Conservation (phyloP, 1,284 basidiomycete genomes). For the Nidula niveotomentosa region DNA sequence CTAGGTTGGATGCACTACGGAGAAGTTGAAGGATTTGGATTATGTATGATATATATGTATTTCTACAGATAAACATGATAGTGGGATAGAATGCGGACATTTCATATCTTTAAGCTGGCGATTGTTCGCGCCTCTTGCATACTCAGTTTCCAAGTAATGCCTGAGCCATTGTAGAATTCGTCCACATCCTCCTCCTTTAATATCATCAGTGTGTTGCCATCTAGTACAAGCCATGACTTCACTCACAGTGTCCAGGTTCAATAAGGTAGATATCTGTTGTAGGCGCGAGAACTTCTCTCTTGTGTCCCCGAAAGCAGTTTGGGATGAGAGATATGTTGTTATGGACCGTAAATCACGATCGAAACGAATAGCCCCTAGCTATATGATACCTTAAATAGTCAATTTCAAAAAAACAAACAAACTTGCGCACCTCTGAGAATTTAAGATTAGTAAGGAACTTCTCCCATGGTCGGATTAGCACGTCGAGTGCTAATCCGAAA, state of each 20-base stretch:
- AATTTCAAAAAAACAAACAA: background rate
- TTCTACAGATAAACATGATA: background rate
- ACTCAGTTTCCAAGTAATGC: constrained; percentile 87
- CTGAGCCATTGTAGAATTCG: constrained; percentile 90
- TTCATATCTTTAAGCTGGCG: constrained; percentile 57
- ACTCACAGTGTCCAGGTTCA: constrained; percentile 87
- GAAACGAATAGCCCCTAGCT: constrained; percentile 97
- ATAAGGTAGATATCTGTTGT: constrained; percentile 90
- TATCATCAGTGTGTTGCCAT: constrained; percentile 4
- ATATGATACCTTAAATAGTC: constrained; percentile 2
- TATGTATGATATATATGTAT: background rate
- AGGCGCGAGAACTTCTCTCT: constrained; percentile 91
- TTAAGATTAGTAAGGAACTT: constrained; percentile 78
- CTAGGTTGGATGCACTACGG: constrained; percentile 81
- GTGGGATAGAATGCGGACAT: too few relatives aligned
- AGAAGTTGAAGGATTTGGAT: constrained; percentile 38
- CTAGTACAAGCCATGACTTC: constrained; percentile 1
- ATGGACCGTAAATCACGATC: constrained; percentile 91
- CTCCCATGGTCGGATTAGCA: constrained; percentile 93
- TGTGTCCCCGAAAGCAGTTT: constrained; percentile 85
- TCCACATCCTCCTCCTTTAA: constrained; percentile 85
- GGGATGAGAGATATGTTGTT: constrained; percentile 79
- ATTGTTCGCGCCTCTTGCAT: constrained; percentile 78
- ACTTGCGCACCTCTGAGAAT: constrained; percentile 76
- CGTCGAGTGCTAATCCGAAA: constrained; percentile 83